Percentiles rank a stretch among this genome's conserved stretches.
Conservation (phyloP, 2,329 filamentous ascomycete species). For the Chrysoporthe puriensis region DNA sequence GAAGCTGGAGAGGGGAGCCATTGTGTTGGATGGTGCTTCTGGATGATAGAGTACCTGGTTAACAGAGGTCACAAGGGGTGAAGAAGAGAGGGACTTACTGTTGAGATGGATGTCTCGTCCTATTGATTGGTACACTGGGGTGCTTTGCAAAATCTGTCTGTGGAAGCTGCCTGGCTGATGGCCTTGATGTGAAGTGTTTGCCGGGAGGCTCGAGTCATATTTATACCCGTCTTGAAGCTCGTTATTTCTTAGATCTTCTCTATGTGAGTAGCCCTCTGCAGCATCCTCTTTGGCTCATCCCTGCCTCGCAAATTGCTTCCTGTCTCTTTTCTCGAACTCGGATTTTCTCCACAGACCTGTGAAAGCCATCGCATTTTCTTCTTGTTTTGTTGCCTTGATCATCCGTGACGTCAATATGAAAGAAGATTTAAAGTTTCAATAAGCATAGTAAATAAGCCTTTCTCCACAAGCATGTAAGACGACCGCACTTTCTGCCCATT, state of each 20-base stretch:
- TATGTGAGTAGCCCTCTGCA: not conserved
- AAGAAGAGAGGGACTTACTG: too few relatives aligned
- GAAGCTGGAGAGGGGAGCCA: not conserved
- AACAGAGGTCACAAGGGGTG: too few relatives aligned
- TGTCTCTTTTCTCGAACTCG: too few relatives aligned
- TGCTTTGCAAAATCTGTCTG: not conserved
- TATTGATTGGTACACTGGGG: not conserved
- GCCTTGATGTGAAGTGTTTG: not conserved
- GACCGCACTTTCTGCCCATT: too few relatives aligned
- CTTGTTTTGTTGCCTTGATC: too few relatives aligned
- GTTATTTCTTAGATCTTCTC: not conserved
- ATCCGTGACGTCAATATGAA: not conserved
- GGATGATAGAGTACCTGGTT: not conserved
- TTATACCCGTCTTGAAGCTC: not conserved
- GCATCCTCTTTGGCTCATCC: not conserved
- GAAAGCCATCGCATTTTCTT: not conserved
- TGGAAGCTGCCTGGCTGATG: not conserved
- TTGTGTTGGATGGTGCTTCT: not conserved
- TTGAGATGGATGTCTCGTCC: not conserved
- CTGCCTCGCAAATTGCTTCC: not conserved
- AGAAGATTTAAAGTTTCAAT: not conserved
- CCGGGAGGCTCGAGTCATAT: not conserved
- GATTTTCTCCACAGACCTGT: too few relatives aligned
- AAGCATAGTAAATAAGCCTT: too few relatives aligned
- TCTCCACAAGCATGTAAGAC: too few relatives aligned